phyloP scores from a whole-genome alignment of 164 flowering plant species.

The Cinnamomum chago region DNA sequence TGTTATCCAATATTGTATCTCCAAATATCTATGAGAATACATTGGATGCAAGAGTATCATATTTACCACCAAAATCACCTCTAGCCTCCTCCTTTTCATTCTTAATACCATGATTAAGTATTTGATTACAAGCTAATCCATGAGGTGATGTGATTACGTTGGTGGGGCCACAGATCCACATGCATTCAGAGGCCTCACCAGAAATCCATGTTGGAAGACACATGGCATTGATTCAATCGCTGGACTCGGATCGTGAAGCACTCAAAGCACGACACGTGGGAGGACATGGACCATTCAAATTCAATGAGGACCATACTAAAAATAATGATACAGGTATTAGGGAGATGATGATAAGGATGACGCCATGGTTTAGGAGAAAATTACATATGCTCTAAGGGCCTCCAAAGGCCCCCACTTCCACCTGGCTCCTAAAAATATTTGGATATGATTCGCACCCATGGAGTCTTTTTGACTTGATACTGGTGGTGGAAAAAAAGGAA shows the following conservation, averaged over 20 bases:
- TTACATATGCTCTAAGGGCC: too few species aligned
- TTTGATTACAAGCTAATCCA: too few species aligned
- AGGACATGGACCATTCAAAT: conserved; percentile 15
- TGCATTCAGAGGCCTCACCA: too few species aligned
- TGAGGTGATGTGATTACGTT: too few species aligned
- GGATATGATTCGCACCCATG: conserved; percentile 25
- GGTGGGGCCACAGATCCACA: too few species aligned
- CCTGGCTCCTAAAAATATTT: conserved; percentile 15
- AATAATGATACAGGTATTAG: not conserved
- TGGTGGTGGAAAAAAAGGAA: not conserved
- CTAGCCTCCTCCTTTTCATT: too few species aligned
- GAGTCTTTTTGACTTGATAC: conserved; percentile 27
- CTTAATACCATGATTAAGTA: too few species aligned
- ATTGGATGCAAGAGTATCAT: too few species aligned
- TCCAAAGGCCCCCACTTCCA: not conserved
- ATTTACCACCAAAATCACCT: too few species aligned
- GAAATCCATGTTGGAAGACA: not conserved
- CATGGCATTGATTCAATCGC: not conserved
- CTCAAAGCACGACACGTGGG: conserved; percentile 1
- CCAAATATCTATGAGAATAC: too few species aligned
- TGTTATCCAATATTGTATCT: too few species aligned
- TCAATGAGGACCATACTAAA: not conserved
- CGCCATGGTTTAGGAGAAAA: not conserved
- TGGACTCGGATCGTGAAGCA: conserved; percentile 10
- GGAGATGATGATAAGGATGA: conserved; percentile 9